These are phyloP conservation scores for Letharia lupina DNA, from an alignment of 495 filamentous ascomycete species.

Conservation along the genomic window DNA sequence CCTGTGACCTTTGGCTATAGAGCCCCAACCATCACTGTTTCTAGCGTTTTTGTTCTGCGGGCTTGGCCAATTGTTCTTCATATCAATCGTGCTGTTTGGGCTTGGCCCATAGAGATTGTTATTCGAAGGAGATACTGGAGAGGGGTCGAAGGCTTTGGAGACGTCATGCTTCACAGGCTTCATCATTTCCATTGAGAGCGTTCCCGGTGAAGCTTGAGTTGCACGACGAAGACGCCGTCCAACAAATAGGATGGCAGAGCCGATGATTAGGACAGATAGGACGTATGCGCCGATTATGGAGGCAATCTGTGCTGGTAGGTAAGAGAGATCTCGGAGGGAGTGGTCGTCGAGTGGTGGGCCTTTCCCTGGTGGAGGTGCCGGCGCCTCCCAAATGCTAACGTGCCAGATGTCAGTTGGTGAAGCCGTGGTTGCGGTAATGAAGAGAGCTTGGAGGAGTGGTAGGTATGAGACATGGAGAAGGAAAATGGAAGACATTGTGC, in stretches of 20 bases:
- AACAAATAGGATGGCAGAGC: slow-evolving; percentile 55
- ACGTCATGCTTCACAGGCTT: slow-evolving; percentile 33
- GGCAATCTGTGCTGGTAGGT: slow-evolving; percentile 66
- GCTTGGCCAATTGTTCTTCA: slow-evolving; percentile 33
- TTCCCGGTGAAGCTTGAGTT: slow-evolving; percentile 44
- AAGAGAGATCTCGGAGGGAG: slow-evolving; percentile 49
- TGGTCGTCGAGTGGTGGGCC: slow-evolving; percentile 46
- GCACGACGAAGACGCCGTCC: slow-evolving; percentile 50
- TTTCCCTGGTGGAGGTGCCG: slow-evolving; percentile 50
- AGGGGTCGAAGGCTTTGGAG: slow-evolving; percentile 29
- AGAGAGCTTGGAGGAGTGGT: slow-evolving; percentile 6
- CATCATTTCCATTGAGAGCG: slow-evolving; percentile 56
- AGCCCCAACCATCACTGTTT: slow-evolving; percentile 39
- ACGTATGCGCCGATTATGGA: slow-evolving; percentile 75
- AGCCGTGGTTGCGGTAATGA: slow-evolving; percentile 18
- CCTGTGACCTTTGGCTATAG: slow-evolving; percentile 30
- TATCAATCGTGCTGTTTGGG: slow-evolving; percentile 33
- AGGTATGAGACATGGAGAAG: slow-evolving; percentile 11
- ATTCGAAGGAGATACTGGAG: slow-evolving; percentile 26
- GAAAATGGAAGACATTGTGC: slow-evolving; percentile 18
- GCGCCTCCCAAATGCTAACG: slow-evolving; percentile 46
- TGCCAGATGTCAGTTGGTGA: slow-evolving; percentile 24
- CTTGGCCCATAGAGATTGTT: slow-evolving; percentile 37
- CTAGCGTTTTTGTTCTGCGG: slow-evolving; percentile 30
- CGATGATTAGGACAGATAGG: slow-evolving; percentile 59